These are phyloP conservation scores for Trametes versicolor DNA, from an alignment of 1,284 basidiomycete species.

Conservation along the genomic window DNA sequence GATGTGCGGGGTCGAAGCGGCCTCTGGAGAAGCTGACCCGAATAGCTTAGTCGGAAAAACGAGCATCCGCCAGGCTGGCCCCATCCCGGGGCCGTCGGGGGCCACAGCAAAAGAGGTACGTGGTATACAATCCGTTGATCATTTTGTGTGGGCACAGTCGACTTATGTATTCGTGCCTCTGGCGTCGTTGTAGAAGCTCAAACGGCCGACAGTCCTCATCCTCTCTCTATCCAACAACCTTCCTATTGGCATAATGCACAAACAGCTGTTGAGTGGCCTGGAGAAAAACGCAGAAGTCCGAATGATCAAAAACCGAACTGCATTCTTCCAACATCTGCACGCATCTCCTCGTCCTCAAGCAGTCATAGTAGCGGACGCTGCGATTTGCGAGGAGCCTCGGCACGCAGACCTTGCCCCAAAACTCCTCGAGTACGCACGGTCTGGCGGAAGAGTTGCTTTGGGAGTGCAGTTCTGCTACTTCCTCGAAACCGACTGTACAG, in stretches of 20 bases:
- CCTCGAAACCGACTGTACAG: neutral
- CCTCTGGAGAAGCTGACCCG: slow-evolving; percentile 23
- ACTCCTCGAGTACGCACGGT: slow-evolving; percentile 27
- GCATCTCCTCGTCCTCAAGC: neutral
- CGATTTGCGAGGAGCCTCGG: neutral
- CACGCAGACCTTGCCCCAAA: neutral
- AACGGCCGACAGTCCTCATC: neutral
- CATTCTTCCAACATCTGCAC: neutral
- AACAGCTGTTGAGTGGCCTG: neutral
- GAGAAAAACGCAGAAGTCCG: neutral
- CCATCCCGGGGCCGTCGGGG: no score
- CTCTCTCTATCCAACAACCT: neutral
- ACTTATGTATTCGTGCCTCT: no score
- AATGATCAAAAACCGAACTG: neutral
- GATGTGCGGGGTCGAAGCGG: slow-evolving; percentile 31
- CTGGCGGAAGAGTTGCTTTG: slow-evolving; percentile 29
- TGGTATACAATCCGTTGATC: no score
- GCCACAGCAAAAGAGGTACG: no score
- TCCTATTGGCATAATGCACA: neutral
- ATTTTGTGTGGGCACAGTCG: no score
- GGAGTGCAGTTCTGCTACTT: slow-evolving; percentile 28
- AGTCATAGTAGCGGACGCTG: neutral
- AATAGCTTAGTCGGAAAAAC: no score
- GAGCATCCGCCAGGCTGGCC: no score
- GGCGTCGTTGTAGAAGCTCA: no score